phyloP scores from a whole-genome alignment of 2,329 filamentous ascomycete genomes.

The Fusarium penzigii region DNA sequence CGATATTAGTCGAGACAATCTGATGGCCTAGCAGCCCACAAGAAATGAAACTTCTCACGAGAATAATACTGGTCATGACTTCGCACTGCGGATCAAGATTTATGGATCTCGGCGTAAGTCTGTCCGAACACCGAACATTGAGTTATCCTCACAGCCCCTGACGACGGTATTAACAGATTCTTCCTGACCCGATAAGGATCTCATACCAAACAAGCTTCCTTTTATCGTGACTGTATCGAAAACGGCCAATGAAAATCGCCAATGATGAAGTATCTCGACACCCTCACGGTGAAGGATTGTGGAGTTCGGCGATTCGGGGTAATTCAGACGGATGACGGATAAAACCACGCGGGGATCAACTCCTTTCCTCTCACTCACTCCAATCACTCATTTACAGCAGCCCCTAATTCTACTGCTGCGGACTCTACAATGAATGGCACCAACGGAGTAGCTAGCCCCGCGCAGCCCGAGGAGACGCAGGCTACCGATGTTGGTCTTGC shows the following conservation, averaged over 20 bases:
- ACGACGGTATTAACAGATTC: background rate
- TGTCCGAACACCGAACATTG: background rate
- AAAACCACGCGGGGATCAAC: background rate
- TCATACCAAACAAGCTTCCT: background rate
- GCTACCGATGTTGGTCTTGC: background rate
- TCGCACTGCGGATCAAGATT: background rate
- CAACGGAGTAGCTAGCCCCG: background rate
- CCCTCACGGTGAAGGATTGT: background rate
- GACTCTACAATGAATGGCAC: background rate
- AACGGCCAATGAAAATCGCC: too few species aligned
- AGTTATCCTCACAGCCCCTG: background rate
- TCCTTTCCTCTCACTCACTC: background rate
- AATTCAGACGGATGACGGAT: background rate
- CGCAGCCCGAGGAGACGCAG: background rate
- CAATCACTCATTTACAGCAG: background rate
- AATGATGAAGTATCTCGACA: background rate
- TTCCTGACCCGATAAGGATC: background rate
- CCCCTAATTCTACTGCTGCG: background rate
- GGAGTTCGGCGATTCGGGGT: background rate
- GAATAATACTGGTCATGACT: too few species aligned
- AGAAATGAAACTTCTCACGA: background rate
- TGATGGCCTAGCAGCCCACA: background rate
- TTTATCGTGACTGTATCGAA: background rate
- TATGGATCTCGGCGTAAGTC: background rate
- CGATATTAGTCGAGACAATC: background rate